Evolutionary conservation across 108 stramenopile species (phyloP).

Genomic region (Pseudonitzschia delicatissima): DNA sequence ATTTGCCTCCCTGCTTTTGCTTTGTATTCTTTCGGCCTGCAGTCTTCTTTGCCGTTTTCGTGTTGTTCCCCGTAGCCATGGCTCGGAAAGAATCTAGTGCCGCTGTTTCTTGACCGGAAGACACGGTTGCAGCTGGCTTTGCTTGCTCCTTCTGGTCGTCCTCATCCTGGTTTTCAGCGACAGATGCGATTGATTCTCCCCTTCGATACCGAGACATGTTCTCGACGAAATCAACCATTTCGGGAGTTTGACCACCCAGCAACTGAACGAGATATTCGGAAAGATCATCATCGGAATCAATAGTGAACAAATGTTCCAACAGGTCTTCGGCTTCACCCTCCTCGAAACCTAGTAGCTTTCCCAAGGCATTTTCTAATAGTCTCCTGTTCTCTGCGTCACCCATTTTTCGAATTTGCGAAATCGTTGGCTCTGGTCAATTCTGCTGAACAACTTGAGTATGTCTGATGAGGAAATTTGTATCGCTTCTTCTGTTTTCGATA

Average conservation of each 20-base stretch:
- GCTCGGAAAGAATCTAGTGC: not conserved
- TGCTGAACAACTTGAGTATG: no score
- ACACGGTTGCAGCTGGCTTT: constrained; percentile 5
- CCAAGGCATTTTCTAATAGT: constrained; percentile 11
- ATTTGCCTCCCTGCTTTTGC: constrained; percentile 2
- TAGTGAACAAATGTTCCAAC: constrained; percentile 52
- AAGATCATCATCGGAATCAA: constrained; percentile 53
- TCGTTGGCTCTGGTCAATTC: no score
- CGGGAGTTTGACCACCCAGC: constrained; percentile 24
- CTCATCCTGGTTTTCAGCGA: not conserved
- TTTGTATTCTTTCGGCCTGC: not conserved
- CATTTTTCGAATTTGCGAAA: no score
- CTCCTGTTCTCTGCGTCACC: not conserved
- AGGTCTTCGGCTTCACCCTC: constrained; percentile 47
- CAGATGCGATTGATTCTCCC: constrained; percentile 26
- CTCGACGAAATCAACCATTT: constrained; percentile 33
- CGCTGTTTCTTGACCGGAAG: not conserved
- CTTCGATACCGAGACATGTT: constrained; percentile 36
- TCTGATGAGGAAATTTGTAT: no score
- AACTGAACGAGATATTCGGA: constrained; percentile 45
- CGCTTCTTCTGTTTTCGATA: no score
- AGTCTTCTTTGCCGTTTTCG: constrained; percentile 10
- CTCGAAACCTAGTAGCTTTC: constrained; percentile 53
- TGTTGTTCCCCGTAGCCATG: not conserved
- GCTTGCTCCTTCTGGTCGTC: constrained; percentile 3